A percentile compares a stretch with the other conserved stretches of the same genome.
Conservation (phyloP, 352 stramenopile genomes). For the Albugo laibachii region DNA sequence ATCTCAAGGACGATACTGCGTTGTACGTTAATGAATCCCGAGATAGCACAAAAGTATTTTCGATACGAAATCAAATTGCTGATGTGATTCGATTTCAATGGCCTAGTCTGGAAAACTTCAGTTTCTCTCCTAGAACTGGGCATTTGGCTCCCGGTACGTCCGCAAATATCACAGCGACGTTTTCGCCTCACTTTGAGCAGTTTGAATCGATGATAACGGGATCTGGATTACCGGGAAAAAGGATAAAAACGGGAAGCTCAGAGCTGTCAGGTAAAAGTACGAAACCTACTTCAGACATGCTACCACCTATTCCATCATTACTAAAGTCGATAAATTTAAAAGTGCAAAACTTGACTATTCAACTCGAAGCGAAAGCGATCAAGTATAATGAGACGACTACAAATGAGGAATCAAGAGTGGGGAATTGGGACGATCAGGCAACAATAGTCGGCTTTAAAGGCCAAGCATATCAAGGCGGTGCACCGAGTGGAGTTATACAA, state of each 20-base stretch:
- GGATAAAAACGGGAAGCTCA: conserved; percentile 22
- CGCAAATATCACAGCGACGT: conserved; percentile 59
- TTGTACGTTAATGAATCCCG: background rate
- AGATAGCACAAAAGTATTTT: conserved; percentile 46
- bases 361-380: too few species aligned
- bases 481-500: conserved; percentile 7
- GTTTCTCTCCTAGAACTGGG: conserved; percentile 47
- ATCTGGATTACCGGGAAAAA: conserved; percentile 12
- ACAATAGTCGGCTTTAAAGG: conserved; percentile 32
- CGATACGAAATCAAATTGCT: conserved; percentile 40
- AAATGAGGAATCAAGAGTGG: conserved; percentile 6
- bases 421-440: conserved; percentile 65
- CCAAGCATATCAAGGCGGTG: background rate
- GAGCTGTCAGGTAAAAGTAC: conserved; percentile 26
- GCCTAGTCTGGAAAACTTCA: conserved; percentile 26
- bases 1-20: background rate
- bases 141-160: conserved; percentile 37
- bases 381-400: too few species aligned
- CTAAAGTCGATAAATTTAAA: too few species aligned
- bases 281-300: background rate
- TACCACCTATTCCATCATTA: too few species aligned
- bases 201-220: conserved; percentile 2
- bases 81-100: conserved; percentile 57
- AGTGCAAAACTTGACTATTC: too few species aligned
- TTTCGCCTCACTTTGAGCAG: conserved; percentile 15